Conservation (phyloP, 208 protist species). For the Wallacemonas sp. region DNA sequence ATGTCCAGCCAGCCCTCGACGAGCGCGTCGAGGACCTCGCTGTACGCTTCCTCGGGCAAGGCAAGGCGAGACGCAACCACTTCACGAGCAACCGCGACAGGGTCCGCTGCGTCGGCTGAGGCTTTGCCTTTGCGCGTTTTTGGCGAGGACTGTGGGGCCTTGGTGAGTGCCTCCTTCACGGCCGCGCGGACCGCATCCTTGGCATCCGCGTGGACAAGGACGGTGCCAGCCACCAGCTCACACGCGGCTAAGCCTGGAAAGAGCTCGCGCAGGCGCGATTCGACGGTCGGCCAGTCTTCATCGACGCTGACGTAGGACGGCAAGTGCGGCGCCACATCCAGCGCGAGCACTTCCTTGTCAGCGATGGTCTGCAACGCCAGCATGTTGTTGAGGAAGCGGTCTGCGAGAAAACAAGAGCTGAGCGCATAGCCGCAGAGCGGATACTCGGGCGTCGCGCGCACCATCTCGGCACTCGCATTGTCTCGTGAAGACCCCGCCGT, state of each 20-base stretch:
- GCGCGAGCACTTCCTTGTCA: slow-evolving; percentile 43
- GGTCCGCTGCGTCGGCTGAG: slow-evolving; percentile 13
- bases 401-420: slow-evolving; percentile 57
- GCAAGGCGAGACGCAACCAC: slow-evolving; percentile 12
- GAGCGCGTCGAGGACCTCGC: slow-evolving; percentile 37
- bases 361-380: slow-evolving; percentile 50
- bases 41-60: slow-evolving; percentile 31
- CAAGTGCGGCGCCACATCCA: slow-evolving; percentile 49
- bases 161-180: slow-evolving; percentile 26
- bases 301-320: slow-evolving; percentile 55
- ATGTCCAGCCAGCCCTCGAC: slow-evolving; percentile 32
- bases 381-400: slow-evolving; percentile 54
- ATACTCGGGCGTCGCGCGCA: slow-evolving; percentile 41
- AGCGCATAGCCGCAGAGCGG: slow-evolving; percentile 66
- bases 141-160: background rate
- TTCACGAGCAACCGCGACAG: slow-evolving; percentile 22
- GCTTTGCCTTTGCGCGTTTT: background rate
- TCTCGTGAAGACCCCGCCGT: background rate
- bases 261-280: slow-evolving; percentile 47
- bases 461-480: slow-evolving; percentile 9
- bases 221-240: slow-evolving; percentile 34
- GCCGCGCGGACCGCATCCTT: slow-evolving; percentile 27
- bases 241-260: slow-evolving; percentile 51
- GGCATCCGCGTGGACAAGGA: slow-evolving; percentile 38
- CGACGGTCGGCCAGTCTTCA: slow-evolving; percentile 43